Conservation (phyloP, 495 filamentous ascomycete genomes). For the Podospora sp. region DNA sequence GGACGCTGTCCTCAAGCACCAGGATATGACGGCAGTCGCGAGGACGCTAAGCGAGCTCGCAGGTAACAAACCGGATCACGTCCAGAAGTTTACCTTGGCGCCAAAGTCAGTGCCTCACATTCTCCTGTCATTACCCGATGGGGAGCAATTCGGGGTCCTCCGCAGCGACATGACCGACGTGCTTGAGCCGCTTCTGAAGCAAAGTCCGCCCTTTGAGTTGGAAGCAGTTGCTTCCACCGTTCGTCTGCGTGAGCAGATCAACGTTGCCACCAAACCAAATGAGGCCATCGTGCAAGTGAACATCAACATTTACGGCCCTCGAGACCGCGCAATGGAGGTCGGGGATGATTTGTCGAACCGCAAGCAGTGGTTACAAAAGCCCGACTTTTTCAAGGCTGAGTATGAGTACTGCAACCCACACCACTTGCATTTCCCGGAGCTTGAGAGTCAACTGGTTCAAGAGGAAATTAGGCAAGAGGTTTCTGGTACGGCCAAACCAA, state of each 20-base stretch:
- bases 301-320: conserved; percentile 42
- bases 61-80: background rate
- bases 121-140: conserved; percentile 25
- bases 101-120: conserved; percentile 20
- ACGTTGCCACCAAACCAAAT: conserved; percentile 23
- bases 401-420: conserved; percentile 41
- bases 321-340: conserved; percentile 21
- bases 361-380: conserved; percentile 41
- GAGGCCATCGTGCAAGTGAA: conserved; percentile 36
- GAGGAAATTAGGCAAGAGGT: conserved; percentile 12
- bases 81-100: conserved; percentile 29
- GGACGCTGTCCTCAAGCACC: conserved; percentile 25
- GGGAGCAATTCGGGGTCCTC: conserved; percentile 27
- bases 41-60: conserved; percentile 17
- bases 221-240: conserved; percentile 26
- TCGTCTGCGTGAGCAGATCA: conserved; percentile 26
- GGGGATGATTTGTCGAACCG: conserved; percentile 32
- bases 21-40: conserved; percentile 24
- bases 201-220: conserved; percentile 17
- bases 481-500: conserved; percentile 14
- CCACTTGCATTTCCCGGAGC: conserved; percentile 30
- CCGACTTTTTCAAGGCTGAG: conserved; percentile 22
- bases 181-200: conserved; percentile 19
- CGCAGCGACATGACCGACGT: conserved; percentile 22
- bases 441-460: conserved; percentile 15